Base-by-base conservation (phyloP, 176 grass and related monocot species). In the Cenchrus purpureus region DNA sequence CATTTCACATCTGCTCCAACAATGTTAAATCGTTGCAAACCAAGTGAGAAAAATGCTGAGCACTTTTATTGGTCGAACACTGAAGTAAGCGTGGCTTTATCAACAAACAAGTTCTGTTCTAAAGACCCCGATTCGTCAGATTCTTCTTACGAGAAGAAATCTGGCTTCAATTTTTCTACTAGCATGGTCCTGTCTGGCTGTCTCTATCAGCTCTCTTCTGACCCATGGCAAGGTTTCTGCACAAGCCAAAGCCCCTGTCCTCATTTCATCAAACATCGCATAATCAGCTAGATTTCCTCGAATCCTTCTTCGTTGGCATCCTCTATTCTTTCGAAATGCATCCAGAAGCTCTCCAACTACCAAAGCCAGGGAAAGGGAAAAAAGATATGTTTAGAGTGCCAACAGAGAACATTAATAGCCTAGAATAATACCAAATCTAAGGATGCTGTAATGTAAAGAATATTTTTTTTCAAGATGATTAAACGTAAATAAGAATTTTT, bases 241-340 rank as follows among this genome's bases (percentile, higher is more conserved):
- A 28, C 40, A 73, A 46, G 54, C 16, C 5, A 17, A 56, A 61
- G 46, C 29, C 52, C 40, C 14, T 31, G 15, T 40, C 52, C 52
- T 81, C 37, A 44, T 14, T 8, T 65, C 46, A 77, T 43, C 20
- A 15, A 45, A 31, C 17, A 31, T 59, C 60, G 49, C 17, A 16
- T 0, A 71, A 8, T 15, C 28, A 11, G 74, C 83, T 94, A 91
- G 20, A 94, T 48, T 84, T 94, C 92, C 74, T 94, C 92, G 49
- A 94, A 94, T 71, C 89, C 92, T 32, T 94, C 89, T 94, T 94
- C 92, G 54, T 91, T 83, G 0, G 83, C 89, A 64, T 94, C 86
- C 16, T 94, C 89, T 6, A 91, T 94, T 82, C 92, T 91, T 84
- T 58, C 79, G 22, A 91, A 83, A 63, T 94, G 89, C 71, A 28